Evolutionary conservation across 2,329 filamentous ascomycete genomes (phyloP), one percentile per base, ranked within the genome.

Genomic region (Paecilomyces sp.): DNA sequence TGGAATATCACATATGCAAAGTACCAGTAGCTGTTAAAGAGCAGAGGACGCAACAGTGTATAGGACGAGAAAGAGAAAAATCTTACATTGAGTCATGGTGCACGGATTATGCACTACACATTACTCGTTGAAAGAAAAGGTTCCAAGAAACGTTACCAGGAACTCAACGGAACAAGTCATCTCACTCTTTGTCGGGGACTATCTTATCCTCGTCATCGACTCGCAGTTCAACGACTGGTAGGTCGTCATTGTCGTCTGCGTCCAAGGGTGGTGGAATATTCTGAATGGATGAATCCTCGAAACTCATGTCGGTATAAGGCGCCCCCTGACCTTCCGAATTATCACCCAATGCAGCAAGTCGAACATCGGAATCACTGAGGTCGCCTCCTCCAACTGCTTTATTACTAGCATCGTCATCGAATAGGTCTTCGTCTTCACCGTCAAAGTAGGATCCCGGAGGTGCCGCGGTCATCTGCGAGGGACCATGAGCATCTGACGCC

Each of bases 171-270:
- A 22, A 4, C 7, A 47, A 18, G 41, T 18, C 41, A 8, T 8
- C 6, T 47, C 7, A 47, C n/a, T 33, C 31, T 12, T 47, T 47
- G 41, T 47, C 41, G n/a, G 41, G 41, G n/a, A 47, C 41, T n/a
- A 47, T 47, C n/a, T 47, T 47, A n/a, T 74, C 70, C 11, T 76
- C 73, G 15, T 75, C 73, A 22, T 67, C 67, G 50, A 77, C 70
- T 52, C 66, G 71, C 34, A 79, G 64, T 64, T 79, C 77, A 55
- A 77, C 70, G 34, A 78, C 76, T 3, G 76, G 73, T 22, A 76
- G 65, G 3, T 76, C 73, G 30, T 77, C 72, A 41, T 74, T 70
- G 12, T 71, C 73, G 25, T 68, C 72, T 15, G 67, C 70, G 28
- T 71, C 68, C 57, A 68, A 63, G 28, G 65, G 65, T 9, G 66